Percentiles rank a stretch among this genome's conserved stretches.
phyloP scores from a whole-genome alignment of 2,329 filamentous ascomycete genomes.

The Polychaeton citri region DNA sequence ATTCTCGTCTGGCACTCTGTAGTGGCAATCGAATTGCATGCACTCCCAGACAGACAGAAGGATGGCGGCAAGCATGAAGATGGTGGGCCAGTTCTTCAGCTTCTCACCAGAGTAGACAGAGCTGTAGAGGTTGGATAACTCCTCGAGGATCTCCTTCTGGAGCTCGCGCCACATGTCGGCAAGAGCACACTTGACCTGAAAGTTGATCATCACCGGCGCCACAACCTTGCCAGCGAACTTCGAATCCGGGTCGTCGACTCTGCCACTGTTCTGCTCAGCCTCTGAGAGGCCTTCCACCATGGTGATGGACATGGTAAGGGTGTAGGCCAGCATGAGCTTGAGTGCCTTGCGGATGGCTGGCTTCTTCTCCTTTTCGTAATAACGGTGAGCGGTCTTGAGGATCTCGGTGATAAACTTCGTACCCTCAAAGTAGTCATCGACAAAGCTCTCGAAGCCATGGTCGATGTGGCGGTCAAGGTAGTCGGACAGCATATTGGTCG shows the following conservation, averaged over 20 bases:
- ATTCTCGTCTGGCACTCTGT: constrained; percentile 71
- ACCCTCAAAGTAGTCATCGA: constrained; percentile 91
- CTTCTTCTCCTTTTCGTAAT: constrained; percentile 76
- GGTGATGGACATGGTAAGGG: constrained; percentile 85
- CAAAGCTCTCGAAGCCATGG: constrained; percentile 78
- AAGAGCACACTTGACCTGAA: constrained; percentile 95
- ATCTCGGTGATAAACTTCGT: constrained; percentile 93
- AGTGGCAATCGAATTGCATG: constrained; percentile 98
- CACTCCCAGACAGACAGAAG: constrained; percentile 92
- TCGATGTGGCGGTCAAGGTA: constrained; percentile 95
- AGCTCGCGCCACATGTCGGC: constrained; percentile 97
- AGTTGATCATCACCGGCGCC: constrained; percentile 98
- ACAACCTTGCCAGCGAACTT: constrained; percentile 83
- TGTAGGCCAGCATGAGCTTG: constrained; percentile 91
- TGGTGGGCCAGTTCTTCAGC: constrained; percentile 97
- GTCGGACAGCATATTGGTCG: constrained; percentile 65
- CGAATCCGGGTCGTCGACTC: constrained; percentile 74
- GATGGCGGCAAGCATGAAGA: constrained; percentile 92
- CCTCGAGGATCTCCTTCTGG: constrained; percentile 89
- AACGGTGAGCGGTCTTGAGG: constrained; percentile 88
- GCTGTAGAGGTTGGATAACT: constrained; percentile 85
- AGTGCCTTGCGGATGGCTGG: constrained; percentile 88
- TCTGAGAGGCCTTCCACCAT: constrained; percentile 82
- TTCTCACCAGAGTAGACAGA: constrained; percentile 95
- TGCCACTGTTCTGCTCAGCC: constrained; percentile 63